Evolutionary conservation across 2,329 filamentous ascomycete species (phyloP).

Genomic region (Ustulina deusta): DNA sequence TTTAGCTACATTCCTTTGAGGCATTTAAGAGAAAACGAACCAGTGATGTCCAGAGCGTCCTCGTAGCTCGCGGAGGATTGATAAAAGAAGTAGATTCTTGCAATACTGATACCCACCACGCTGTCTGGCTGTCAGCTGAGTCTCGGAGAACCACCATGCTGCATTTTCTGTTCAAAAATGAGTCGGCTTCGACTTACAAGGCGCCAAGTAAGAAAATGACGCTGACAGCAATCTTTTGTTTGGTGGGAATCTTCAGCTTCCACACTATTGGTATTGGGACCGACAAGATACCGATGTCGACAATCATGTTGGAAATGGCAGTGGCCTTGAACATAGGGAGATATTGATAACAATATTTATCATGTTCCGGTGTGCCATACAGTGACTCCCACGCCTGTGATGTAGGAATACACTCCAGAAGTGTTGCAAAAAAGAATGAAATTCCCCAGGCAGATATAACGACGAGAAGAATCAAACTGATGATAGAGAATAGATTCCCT

Average conservation of each 20-base stretch:
- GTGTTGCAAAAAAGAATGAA: neutral
- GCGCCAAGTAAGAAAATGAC: too few species aligned
- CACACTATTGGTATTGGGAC: conserved; percentile 22
- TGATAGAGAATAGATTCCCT: neutral
- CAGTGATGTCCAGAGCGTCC: neutral
- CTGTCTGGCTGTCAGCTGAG: too few species aligned
- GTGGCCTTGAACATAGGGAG: conserved; percentile 25
- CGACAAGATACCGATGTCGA: conserved; percentile 23
- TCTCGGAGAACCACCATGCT: too few species aligned
- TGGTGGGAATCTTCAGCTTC: conserved; percentile 13
- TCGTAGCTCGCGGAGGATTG: neutral
- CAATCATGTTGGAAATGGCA: conserved; percentile 26
- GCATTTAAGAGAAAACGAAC: neutral
- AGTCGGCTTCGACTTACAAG: too few species aligned
- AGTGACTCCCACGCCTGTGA: neutral
- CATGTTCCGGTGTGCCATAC: neutral
- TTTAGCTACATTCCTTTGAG: too few species aligned
- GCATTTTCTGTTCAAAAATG: too few species aligned
- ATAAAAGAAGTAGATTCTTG: conserved; percentile 31
- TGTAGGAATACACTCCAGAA: neutral
- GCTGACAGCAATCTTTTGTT: conserved; percentile 26
- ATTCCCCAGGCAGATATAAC: neutral
- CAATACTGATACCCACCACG: conserved; percentile 22
- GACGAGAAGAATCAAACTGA: neutral
- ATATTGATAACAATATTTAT: conserved; percentile 17